Evolutionary conservation across 768 basidiomycete genomes (phyloP).

Genomic region (Exsudoporus frostii): DNA sequence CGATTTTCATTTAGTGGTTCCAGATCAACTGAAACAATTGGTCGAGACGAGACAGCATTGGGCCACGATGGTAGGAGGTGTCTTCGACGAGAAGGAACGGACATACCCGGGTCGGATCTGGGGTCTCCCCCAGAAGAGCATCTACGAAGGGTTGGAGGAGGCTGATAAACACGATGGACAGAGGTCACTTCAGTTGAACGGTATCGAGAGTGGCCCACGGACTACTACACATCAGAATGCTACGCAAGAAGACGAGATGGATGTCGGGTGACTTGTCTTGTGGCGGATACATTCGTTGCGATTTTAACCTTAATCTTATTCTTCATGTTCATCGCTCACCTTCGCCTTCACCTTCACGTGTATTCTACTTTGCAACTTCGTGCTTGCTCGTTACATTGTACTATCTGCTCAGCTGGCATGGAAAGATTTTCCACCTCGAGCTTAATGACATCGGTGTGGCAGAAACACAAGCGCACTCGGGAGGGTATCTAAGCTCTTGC

Average conservation of each 20-base stretch:
- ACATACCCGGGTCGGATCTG: constrained; percentile 65
- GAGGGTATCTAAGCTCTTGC: constrained; percentile 10
- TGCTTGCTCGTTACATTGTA: constrained; percentile 24
- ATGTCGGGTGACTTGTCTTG: constrained; percentile 48
- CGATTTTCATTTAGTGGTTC: constrained; percentile 57
- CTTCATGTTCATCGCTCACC: constrained; percentile 26
- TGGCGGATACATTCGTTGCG: constrained; percentile 5
- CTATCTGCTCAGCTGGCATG: constrained; percentile 11
- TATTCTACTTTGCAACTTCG: constrained; percentile 23
- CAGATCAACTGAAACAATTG: constrained; percentile 65
- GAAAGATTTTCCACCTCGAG: constrained; percentile 6
- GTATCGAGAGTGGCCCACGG: constrained; percentile 24
- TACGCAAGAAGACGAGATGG: constrained; percentile 60
- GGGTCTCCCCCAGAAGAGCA: constrained; percentile 72
- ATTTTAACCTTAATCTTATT: constrained; percentile 24
- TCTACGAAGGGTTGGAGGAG: constrained; percentile 74
- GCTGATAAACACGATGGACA: constrained; percentile 45
- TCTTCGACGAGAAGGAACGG: constrained; percentile 73
- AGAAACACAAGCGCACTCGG: neutral
- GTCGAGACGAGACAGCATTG: constrained; percentile 76
- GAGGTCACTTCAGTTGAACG: constrained; percentile 19
- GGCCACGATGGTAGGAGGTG: constrained; percentile 69
- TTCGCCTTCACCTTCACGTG: constrained; percentile 21
- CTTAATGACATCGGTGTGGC: constrained; percentile 2
- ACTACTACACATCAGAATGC: constrained; percentile 39